Base-by-base conservation (phyloP, 768 basidiomycete genomes). In the Phanerochaete sordida region DNA sequence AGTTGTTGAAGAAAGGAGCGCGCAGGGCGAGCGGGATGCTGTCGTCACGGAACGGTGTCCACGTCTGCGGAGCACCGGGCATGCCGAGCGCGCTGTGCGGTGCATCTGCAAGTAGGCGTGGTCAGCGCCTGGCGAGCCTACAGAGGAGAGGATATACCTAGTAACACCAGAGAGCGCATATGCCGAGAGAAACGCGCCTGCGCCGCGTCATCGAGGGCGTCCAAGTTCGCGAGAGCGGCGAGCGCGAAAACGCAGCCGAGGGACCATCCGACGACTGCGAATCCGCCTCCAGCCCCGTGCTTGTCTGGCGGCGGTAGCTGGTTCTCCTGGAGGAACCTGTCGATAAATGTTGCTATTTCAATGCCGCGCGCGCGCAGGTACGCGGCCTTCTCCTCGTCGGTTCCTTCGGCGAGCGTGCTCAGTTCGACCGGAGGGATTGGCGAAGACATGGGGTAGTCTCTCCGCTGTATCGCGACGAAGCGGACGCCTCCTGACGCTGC, bases 71-170 rank as follows among this genome's bases (percentile, higher is more conserved):
- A 0, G 71, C 67, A 0, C 61, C 56, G 16, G 67, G 65, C 6
- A 68, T 53, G 8, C 75, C 75, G 24, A 75, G 26, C 5, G 63
- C 52, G 31, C 72, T 57, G 0, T 65, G 59, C 11, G 72, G 63
- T 16, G 72, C 64, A 21, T 74, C 74, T 75, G 45, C 19, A 31
- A 26, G 27, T 46, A n/a, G 33, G 6, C 33, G 13, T 7, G 33
- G 33, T 7, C 33, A 13, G 33, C 19, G 23, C 44, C 7, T 46
- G 19, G 19, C 44, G 7, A n/a, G 19, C 44, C 7, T 46, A n/a
- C 5, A 5, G 6, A 46, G 6, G 6, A 7, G 7, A 6, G 16
- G 19, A n/a, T 31, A 13, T 19, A 61, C 60, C 60, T 8, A 56
- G 24, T 23, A 61, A 6, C 21, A 61, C 50, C 7, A 62, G 43